phyloP scores from a whole-genome alignment of 768 basidiomycete genomes.

The Thelephora ganbajun region DNA sequence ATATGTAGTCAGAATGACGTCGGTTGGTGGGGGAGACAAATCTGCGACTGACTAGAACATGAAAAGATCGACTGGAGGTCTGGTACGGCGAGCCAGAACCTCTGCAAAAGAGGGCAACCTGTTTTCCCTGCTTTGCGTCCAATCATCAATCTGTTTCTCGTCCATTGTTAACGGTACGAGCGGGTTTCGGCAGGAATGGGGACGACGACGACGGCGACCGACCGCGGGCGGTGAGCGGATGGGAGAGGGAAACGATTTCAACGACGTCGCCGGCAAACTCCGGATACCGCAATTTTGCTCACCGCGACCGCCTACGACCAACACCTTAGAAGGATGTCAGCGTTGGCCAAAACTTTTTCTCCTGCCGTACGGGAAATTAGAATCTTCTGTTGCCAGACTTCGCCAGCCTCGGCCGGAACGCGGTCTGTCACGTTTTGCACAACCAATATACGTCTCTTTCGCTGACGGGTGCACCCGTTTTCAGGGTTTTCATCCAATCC shows the following conservation, averaged over 20 bases:
- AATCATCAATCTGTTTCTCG: slow-evolving; percentile 40
- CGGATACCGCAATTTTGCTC: not conserved
- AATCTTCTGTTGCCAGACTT: slow-evolving; percentile 66
- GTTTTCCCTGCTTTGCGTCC: slow-evolving; percentile 55
- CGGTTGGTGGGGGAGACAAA: slow-evolving; percentile 3
- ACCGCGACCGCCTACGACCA: not conserved
- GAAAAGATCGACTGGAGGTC: slow-evolving; percentile 95
- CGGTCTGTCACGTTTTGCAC: slow-evolving; percentile 31
- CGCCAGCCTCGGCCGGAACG: slow-evolving; percentile 64
- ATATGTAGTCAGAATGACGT: not conserved
- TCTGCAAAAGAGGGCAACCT: slow-evolving; percentile 82
- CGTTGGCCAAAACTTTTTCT: slow-evolving; percentile 60
- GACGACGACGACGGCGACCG: slow-evolving; percentile 1
- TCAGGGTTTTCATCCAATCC: slow-evolving; percentile 66
- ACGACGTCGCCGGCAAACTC: not conserved
- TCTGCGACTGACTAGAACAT: slow-evolving; percentile 83
- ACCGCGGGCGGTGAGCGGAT: not conserved
- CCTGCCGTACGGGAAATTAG: slow-evolving; percentile 73
- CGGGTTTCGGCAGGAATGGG: slow-evolving; percentile 9
- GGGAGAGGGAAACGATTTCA: not conserved
- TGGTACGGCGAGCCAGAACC: slow-evolving; percentile 79
- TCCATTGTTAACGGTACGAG: slow-evolving; percentile 15
- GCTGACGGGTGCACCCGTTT: not conserved
- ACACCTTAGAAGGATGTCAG: slow-evolving; percentile 4
- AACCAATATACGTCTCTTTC: not conserved